These are phyloP conservation scores for Helotiales sp. DNA, from an alignment of 2,329 filamentous ascomycete species.

Conservation along the genomic window DNA sequence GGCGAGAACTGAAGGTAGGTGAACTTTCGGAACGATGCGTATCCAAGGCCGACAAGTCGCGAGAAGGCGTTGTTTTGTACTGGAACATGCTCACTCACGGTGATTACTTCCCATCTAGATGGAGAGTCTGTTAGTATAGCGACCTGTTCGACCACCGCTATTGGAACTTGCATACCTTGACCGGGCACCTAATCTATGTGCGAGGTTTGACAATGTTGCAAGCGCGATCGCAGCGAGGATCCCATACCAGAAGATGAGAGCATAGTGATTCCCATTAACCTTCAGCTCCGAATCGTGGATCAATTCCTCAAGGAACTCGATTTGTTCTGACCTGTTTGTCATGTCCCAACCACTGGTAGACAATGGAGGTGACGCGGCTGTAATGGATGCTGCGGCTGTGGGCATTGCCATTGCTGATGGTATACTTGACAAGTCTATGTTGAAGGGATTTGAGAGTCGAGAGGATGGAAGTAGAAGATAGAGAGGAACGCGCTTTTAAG, in stretches of 20 bases:
- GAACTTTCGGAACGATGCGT: not conserved
- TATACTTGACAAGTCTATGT: slow-evolving; percentile 2
- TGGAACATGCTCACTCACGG: not conserved
- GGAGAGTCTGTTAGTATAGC: no score
- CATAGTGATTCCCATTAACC: slow-evolving; percentile 3
- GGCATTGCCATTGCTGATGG: not conserved
- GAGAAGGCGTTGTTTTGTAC: not conserved
- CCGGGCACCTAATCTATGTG: not conserved
- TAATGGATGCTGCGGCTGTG: not conserved
- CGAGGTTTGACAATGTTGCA: not conserved
- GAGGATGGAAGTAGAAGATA: not conserved
- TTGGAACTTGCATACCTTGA: not conserved
- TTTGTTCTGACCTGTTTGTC: not conserved
- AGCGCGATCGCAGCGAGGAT: not conserved
- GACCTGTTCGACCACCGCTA: not conserved
- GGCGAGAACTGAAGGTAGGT: slow-evolving; percentile 1
- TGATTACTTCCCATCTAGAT: not conserved
- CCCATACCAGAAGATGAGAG: not conserved
- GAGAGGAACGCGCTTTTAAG: not conserved
- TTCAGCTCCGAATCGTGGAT: slow-evolving; percentile 3
- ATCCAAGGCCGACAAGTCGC: not conserved
- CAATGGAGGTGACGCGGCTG: not conserved
- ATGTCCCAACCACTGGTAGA: not conserved
- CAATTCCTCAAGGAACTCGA: not conserved
- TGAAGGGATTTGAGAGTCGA: not conserved